Base-by-base conservation (phyloP, 2,329 filamentous ascomycete genomes). In the Claviceps capensis region DNA sequence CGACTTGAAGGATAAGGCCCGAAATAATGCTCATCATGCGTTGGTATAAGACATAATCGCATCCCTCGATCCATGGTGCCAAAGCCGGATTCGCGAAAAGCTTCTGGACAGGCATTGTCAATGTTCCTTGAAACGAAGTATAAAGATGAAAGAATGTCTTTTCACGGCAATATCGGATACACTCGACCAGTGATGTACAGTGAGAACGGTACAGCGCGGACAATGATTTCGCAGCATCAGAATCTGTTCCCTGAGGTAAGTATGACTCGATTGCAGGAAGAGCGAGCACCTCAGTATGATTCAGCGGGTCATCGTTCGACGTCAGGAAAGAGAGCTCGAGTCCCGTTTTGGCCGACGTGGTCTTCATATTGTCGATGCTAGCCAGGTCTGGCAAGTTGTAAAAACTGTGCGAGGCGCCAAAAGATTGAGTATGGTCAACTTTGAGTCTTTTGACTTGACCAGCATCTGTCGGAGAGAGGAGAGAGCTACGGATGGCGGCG, bases 141-240 rank as follows among this genome's bases (percentile, higher is more conserved):
- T 94, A 95, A 16, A 96, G 79, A 58, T 94, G 88, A 65, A 95
- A 95, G 66, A 98, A 95, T 6, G 89, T 91, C 70, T 95, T 95
- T 67, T 96, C 88, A 63, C 93, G 94, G 75, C 91, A 96, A 66
- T 88, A 97, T 34, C 93, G 86, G 55, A 98, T 89, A 60, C 88
- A 91, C 67, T 98, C 93, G 36, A 98, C 86, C 5, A 98, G 77
- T 1, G 90, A 96, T 14, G 93, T 96, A 65, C 90, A 95, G 64
- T 97, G 91, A 2, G 91, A 93, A 48, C 89, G 82, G 64, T 98
- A 98, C 23, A 97, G 76, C 4, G 91, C 90, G 40, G 82, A 81
- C 22, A 98, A 73, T 4, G 89, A 90, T 61, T 86, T 86, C 26
- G 89, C 90, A 7, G 89, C 85, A 62, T 97, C 91, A 1, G 79